Base-by-base conservation (phyloP, 1,139 yeast genomes). In the Pneumocystis oryctolagi region DNA sequence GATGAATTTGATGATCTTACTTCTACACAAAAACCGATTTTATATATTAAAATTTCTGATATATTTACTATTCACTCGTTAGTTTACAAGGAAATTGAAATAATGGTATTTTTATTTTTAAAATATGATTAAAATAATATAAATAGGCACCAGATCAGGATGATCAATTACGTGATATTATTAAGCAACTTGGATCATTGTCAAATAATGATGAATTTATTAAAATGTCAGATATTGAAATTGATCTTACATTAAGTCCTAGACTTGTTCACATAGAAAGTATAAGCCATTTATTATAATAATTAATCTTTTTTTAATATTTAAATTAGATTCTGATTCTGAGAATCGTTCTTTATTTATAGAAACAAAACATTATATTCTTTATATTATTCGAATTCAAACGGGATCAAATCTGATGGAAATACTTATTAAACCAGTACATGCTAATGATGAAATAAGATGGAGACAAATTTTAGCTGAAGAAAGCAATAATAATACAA, bases 321-420 rank as follows among this genome's bases (percentile, higher is more conserved):
- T 35, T 57, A 57, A 57, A 20, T 28, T 20, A 57, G 76, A 77
- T 61, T 74, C 77, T 5, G 73, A 67, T 58, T 75, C 75, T 28
- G 80, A 73, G 60, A 71, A 69, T 60, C 74, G 70, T 67, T 77
- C 85, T 1, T 74, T 89, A 40, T 77, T 87, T 70, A 81, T 90
- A 60, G 90, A 89, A 69, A 89, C 88, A 0, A 92, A 92, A 72
- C 78, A 96, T 67, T 85, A 90, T 67, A 75, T 90, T 42, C 75
- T 87, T 30, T 89, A 89, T 70, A 83, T 90, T 68, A 82, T 90
- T 66, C 82, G 90, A 66, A 87, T 92, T 16, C 96, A 92, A 75
- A 78, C 78, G 58, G 89, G 89, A 30, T 78, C 81, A 2, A 86
- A 84, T 65, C 74, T 92, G 61, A 78, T 88, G 66, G 95, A 87